Percentiles rank a stretch among this genome's conserved stretches.
Evolutionary conservation across 108 stramenopile species (phyloP).

Genomic region (Nitzschia sp.): DNA sequence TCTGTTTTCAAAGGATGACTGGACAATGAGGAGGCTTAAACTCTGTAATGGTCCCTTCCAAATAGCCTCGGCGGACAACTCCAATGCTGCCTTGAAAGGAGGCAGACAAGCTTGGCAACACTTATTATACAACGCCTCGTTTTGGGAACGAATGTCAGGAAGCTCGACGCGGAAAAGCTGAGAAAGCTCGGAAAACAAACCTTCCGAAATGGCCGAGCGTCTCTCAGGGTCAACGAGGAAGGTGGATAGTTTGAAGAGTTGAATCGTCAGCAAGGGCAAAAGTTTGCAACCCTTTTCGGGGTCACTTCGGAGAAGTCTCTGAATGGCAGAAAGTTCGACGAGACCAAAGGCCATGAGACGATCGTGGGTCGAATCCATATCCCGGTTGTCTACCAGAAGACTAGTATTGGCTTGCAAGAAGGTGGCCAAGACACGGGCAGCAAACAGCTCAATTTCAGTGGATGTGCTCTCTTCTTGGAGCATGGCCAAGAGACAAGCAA

Average conservation of each 20-base stretch:
- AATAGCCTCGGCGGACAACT: slow-evolving; percentile 8
- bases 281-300: slow-evolving; percentile 40
- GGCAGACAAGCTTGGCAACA: slow-evolving; percentile 31
- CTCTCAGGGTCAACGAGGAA: slow-evolving; percentile 37
- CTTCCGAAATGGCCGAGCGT: slow-evolving; percentile 35
- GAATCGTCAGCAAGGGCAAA: slow-evolving; percentile 52
- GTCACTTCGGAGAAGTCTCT: slow-evolving; percentile 37
- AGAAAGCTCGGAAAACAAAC: slow-evolving; percentile 43
- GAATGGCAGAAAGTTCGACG: slow-evolving; percentile 45
- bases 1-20: slow-evolving; percentile 15
- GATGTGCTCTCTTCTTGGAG: slow-evolving; percentile 35
- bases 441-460: slow-evolving; percentile 33
- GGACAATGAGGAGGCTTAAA: slow-evolving; percentile 33
- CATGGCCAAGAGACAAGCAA: slow-evolving; percentile 34
- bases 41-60: slow-evolving; percentile 24
- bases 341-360: slow-evolving; percentile 49
- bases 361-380: slow-evolving; percentile 19
- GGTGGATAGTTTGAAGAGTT: slow-evolving; percentile 46
- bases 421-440: slow-evolving; percentile 61
- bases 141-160: background rate
- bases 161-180: slow-evolving; percentile 33
- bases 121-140: slow-evolving; percentile 15
- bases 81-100: slow-evolving; percentile 25
- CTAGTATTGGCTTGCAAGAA: slow-evolving; percentile 53
- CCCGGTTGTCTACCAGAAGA: slow-evolving; percentile 31